Base-by-base conservation (phyloP, 352 stramenopile genomes). In the Phytophthora cajani region DNA sequence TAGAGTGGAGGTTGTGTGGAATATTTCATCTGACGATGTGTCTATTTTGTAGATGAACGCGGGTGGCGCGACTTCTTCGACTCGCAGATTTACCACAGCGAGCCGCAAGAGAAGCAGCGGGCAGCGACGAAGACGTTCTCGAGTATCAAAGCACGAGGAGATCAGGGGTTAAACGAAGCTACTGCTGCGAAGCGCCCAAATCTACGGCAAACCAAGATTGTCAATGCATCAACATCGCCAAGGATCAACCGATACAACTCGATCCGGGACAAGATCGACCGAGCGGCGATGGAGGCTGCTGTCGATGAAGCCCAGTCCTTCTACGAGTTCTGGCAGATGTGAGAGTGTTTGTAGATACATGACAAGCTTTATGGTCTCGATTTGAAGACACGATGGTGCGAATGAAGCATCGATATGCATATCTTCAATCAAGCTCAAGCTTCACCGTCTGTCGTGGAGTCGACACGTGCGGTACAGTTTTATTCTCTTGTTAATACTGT, bases 61-160 rank as follows among this genome's bases (percentile, higher is more conserved):
- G 79, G 76, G 6, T 86, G 79, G 79, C 73, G 76, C 6, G 64
- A 84, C 30, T 86, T 86, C 64, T 86, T 86, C 51, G 79, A 86
- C 44, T 78, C 76, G 5, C 64, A 84, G 23, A 86, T 86, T 58
- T 86, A 86, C 54, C 63, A 67, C 25, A 66, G 57, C 10, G 64
- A 74, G 2, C 27, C 21, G 7, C 21, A 71, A 38, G 38, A 73
- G n/a, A 50, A 69, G 60, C 30, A 69, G 44, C 49, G 60, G 36
- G 30, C 63, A 67, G 59, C 59, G 58, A 49, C 55, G 11, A 75
- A 62, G 3, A 58, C 25, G 5, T 36, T 58, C 19, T 60, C 42
- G 21, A 62, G 42, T 21, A 58, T 60, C 12, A 53, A 57, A 19
- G 58, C 5, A 46, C 54, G 58, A 55, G 23, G 47, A 16, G 40